Evolutionary conservation across 768 basidiomycete species (phyloP), one percentile per base, ranked within the genome.

Genomic region (Cystobasidium tubakii): DNA sequence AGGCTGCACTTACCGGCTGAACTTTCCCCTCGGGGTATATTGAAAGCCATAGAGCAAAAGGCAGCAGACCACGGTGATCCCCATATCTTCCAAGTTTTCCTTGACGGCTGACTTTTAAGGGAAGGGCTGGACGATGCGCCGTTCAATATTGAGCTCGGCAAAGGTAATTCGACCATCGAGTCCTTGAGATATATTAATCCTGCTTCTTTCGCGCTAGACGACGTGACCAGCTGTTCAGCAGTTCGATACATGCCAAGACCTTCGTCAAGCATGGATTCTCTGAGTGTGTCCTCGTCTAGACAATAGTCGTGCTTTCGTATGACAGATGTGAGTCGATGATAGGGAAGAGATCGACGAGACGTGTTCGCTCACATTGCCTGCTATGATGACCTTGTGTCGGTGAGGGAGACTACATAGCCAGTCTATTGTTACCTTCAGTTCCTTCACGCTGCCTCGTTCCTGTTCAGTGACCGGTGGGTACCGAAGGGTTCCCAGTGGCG

Each of bases 21-120:
- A 60, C 71, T 13, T 13, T 44, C 29, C 6, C 57, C 75, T 9
- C 80, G 79, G 1, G 81, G 82, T 75, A 84, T 82, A 71, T 83
- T 83, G 78, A 84, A 84, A 10, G 75, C 75, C 74, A 80, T 81
- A 21, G 73, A 69, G 21, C 83, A 84, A 46, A 83, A 79, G 25
- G 78, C 72, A 1, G 84, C 83, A 15, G 83, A 83, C 70, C 73
- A 80, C 0, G 84, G 84, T 34, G 82, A 82, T 1, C 84, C 84
- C 65, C 82, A 82, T 34, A 85, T 39, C 82, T 80, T 44, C 78
- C 81, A 62, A 76, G 79, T n/a, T n/a, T 50, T 50, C 84, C 75
- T 19, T 63, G 43, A 34, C 23, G 15, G 17, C 29, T n/a, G n/a
- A n/a, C n/a, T n/a, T n/a, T n/a, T n/a, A n/a, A n/a, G n/a, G n/a